phyloP scores from a whole-genome alignment of 164 flowering plant genomes.

The Tetracentron sinense region DNA sequence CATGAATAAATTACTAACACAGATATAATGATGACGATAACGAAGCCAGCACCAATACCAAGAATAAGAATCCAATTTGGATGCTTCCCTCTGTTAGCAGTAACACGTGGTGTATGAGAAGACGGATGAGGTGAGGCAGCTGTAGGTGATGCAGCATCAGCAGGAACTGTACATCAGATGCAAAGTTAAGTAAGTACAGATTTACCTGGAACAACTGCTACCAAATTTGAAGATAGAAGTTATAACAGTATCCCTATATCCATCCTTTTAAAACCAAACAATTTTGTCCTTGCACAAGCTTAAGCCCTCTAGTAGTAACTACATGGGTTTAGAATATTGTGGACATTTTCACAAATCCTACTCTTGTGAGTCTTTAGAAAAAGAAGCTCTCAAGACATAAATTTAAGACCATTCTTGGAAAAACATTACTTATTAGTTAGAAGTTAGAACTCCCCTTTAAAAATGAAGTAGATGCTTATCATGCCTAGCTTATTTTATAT shows the following conservation, averaged over 20 bases:
- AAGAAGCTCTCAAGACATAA: neutral
- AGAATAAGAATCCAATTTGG: conserved; percentile 39
- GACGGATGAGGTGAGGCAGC: conserved; percentile 27
- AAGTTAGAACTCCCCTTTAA: too few relatives aligned
- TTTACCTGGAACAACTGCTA: neutral
- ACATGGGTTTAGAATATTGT: neutral
- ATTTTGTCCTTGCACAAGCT: neutral
- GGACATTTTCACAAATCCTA: neutral
- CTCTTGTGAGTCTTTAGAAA: neutral
- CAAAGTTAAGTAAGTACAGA: neutral
- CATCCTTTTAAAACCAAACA: neutral
- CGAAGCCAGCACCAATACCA: conserved; percentile 42
- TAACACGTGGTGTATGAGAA: conserved; percentile 19
- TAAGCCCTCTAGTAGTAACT: neutral
- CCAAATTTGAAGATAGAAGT: neutral
- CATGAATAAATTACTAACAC: conserved; percentile 39
- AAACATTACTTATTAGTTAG: neutral
- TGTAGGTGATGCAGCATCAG: conserved; percentile 32
- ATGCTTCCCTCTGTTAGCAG: conserved; percentile 29
- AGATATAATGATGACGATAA: conserved; percentile 29
- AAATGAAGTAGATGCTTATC: neutral
- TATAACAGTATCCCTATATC: too few relatives aligned
- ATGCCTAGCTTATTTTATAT: neutral
- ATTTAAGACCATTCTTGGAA: neutral
- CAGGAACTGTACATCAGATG: conserved; percentile 38